These are phyloP conservation scores for Triticum aestivum DNA, from an alignment of 176 grass and related monocot genomes.

Conservation along the genomic window DNA sequence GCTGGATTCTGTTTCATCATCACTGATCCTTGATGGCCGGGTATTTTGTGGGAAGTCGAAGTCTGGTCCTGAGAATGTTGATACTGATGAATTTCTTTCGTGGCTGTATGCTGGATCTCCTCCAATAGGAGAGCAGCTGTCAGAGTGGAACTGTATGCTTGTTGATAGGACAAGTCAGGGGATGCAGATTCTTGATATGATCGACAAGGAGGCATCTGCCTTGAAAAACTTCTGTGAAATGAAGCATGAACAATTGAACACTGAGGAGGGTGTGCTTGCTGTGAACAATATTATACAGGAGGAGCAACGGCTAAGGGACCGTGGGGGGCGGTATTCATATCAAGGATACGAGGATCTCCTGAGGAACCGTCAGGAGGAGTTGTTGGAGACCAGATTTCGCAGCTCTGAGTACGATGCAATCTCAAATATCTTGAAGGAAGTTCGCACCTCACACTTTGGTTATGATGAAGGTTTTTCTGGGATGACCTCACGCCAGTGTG, in stretches of 20 bases:
- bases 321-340: conserved; percentile 37
- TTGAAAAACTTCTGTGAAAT: conserved; percentile 63
- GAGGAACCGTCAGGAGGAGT: conserved; percentile 64
- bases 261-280: conserved; percentile 55
- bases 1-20: conserved; percentile 52
- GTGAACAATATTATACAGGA: conserved; percentile 55
- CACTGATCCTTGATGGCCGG: conserved; percentile 49
- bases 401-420: conserved; percentile 65
- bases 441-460: conserved; percentile 49
- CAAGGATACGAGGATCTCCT: conserved; percentile 65
- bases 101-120: conserved; percentile 82
- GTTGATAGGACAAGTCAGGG: conserved; percentile 54
- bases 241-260: conserved; percentile 68
- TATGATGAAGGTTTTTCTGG: conserved; percentile 62
- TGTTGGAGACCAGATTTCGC: conserved; percentile 39
- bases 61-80: conserved; percentile 38
- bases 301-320: conserved; percentile 64
- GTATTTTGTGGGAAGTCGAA: conserved; percentile 45
- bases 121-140: conserved; percentile 45
- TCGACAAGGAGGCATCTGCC: conserved; percentile 67
- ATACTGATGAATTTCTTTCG: conserved; percentile 62
- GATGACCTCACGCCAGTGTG: conserved; percentile 45
- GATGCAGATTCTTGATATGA: conserved; percentile 38
- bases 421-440: conserved; percentile 69
- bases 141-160: conserved; percentile 51